Conservation (phyloP, 2,329 filamentous ascomycete genomes). For the Aspergillus hiratsukae region DNA sequence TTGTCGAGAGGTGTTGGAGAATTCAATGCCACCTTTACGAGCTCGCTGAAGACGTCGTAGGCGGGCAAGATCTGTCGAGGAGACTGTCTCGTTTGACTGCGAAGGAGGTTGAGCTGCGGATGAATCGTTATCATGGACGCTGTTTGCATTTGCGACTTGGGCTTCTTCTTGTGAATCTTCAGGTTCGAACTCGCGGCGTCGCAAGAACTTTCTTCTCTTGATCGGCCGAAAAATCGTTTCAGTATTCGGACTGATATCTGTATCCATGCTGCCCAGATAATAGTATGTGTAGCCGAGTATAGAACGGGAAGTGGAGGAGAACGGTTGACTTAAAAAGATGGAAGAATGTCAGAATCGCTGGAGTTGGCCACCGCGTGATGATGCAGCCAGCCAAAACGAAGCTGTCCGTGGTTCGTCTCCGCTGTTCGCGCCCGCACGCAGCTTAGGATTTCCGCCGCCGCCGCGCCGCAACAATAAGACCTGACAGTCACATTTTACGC, state of each 20-base stretch:
- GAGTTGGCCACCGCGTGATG: not conserved
- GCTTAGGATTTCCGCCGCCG: constrained; percentile 3
- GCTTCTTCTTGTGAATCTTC: constrained; percentile 16
- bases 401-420: not conserved
- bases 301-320: not conserved
- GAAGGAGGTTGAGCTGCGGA: constrained; percentile 9
- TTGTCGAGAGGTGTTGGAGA: constrained; percentile 33
- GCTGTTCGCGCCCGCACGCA: not conserved
- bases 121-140: constrained; percentile 3
- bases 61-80: constrained; percentile 32
- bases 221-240: constrained; percentile 44
- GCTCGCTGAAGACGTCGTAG: constrained; percentile 33
- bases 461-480: not conserved
- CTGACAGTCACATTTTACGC: not conserved
- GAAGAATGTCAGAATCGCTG: not conserved
- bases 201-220: constrained; percentile 50
- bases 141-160: constrained; percentile 9
- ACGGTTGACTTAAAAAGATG: not conserved
- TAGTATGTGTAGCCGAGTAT: not conserved
- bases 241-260: constrained; percentile 17
- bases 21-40: constrained; percentile 45
- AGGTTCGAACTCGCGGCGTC: constrained; percentile 35
- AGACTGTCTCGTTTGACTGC: constrained; percentile 14
- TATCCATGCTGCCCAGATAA: constrained; percentile 22
- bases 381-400: not conserved